Evolutionary conservation across 108 stramenopile genomes (phyloP).

Genomic region (Conticribra weissflogii): DNA sequence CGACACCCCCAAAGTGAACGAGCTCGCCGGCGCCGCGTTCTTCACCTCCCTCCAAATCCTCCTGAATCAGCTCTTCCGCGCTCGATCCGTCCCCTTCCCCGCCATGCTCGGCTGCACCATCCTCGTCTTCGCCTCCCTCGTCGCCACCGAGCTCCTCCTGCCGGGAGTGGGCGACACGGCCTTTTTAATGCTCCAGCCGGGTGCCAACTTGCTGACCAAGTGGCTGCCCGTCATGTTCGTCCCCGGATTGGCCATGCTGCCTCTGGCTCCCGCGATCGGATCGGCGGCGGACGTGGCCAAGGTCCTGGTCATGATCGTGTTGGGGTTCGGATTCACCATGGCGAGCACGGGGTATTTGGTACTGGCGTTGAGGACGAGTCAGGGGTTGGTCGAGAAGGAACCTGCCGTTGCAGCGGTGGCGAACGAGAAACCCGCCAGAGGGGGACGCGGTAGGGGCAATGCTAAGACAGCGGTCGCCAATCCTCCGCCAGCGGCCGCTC

Average conservation of each 20-base stretch:
- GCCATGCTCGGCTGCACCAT: constrained; percentile 73
- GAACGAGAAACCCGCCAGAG: constrained; percentile 2
- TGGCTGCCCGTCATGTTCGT: constrained; percentile 89
- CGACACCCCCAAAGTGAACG: constrained; percentile 35
- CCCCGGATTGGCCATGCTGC: constrained; percentile 83
- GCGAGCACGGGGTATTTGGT: constrained; percentile 44
- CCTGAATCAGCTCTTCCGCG: constrained; percentile 60
- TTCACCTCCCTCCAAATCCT: constrained; percentile 60
- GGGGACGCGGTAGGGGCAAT: too few species aligned
- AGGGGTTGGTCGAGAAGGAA: constrained; percentile 31
- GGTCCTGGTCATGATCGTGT: constrained; percentile 43
- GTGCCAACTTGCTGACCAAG: constrained; percentile 71
- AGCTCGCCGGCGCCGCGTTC: constrained; percentile 44
- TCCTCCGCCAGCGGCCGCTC: constrained; percentile 19
- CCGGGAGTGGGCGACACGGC: constrained; percentile 63
- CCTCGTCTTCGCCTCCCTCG: constrained; percentile 57
- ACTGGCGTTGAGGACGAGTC: constrained; percentile 27
- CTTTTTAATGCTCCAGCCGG: constrained; percentile 60
- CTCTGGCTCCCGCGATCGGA: constrained; percentile 77
- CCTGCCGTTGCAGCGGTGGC: too few species aligned
- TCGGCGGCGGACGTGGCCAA: constrained; percentile 60
- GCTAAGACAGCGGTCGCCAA: constrained; percentile 11
- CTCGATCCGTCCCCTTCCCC: constrained; percentile 68
- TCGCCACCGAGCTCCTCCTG: constrained; percentile 51
- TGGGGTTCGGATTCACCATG: constrained; percentile 49